Percentiles rank a stretch among this genome's conserved stretches.
Conservation (phyloP, 768 basidiomycete genomes). For the Rhizopogon roseolus region DNA sequence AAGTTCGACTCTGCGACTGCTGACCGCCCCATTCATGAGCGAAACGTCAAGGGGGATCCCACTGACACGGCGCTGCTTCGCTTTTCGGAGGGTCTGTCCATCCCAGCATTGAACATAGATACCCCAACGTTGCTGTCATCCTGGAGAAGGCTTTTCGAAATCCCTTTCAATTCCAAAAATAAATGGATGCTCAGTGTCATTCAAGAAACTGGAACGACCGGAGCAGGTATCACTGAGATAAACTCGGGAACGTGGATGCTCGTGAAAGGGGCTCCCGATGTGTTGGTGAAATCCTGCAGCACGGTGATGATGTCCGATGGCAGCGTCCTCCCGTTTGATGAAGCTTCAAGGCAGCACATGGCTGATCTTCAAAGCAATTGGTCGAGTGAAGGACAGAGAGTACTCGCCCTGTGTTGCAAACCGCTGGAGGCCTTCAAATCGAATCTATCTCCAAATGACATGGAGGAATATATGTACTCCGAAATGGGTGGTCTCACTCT, state of each 20-base stretch:
- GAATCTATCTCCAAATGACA: slow-evolving; percentile 20
- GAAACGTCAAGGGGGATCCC: slow-evolving; percentile 40
- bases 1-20: slow-evolving; percentile 35
- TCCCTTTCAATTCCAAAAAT: slow-evolving; percentile 46
- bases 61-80: slow-evolving; percentile 52
- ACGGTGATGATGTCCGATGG: slow-evolving; percentile 28
- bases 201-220: slow-evolving; percentile 12
- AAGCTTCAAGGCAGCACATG: slow-evolving; percentile 14
- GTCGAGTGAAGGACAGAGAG: slow-evolving; percentile 48
- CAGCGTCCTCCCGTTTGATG: slow-evolving; percentile 26
- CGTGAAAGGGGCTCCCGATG: slow-evolving; percentile 59
- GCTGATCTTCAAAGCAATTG: slow-evolving; percentile 31
- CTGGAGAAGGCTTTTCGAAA: slow-evolving; percentile 27
- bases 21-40: slow-evolving; percentile 24
- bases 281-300: slow-evolving; percentile 39
- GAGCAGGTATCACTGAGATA: slow-evolving; percentile 7
- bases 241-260: slow-evolving; percentile 28
- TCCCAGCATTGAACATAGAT: slow-evolving; percentile 18
- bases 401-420: slow-evolving; percentile 41
- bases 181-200: slow-evolving; percentile 55
- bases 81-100: slow-evolving; percentile 33
- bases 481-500: slow-evolving; percentile 37
- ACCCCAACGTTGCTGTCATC: slow-evolving; percentile 15
- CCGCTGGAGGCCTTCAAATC: slow-evolving; percentile 20
- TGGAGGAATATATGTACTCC: slow-evolving; percentile 35